Evolutionary conservation across 176 grass and related monocot species (phyloP), one percentile per base, ranked within the genome.

Genomic region (Secale cereale): DNA sequence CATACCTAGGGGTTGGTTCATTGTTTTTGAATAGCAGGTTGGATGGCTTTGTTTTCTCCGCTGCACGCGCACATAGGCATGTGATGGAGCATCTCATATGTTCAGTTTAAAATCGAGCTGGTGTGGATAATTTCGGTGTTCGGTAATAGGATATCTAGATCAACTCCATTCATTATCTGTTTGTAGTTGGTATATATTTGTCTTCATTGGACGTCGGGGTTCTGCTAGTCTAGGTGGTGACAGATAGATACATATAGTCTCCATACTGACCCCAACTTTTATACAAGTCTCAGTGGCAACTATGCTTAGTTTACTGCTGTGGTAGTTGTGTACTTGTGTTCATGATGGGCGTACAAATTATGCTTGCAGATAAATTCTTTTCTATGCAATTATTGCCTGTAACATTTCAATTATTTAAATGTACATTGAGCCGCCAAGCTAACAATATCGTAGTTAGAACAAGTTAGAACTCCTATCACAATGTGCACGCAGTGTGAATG

Each of bases 311-410:
- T 30, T 59, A 48, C 14, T 83, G 48, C 20, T 60, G 56, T 14
- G 43, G 20, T 36, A 27, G 40, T 64, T 61, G 2, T 64, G 17
- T 77, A 41, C 19, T 64, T 61, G 2, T 64, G 17, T 77, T 54
- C 19, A 56, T 82, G 7, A 77, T 70, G 50, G 60, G 36, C 75
- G 43, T 43, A 77, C 37, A 73, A 27, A 61, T 78, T 48, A 68
- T 70, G 37, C 29, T 77, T 74, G 10, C 12, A 20, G 65, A 81
- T 65, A 27, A 15, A 72, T 12, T 70, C 14, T 62, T 85, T 82
- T 54, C 41, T 41, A 13, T 35, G 4, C 16, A 52, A 15, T 37
- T 52, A 40, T 30, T 50, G n/a, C 52, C 10, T 71, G 8, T 35
- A 65, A 52, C 68, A 37, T 30, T 48, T 70, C 11, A 10, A 14